These are phyloP conservation scores for Bacterosira constricta DNA, from an alignment of 108 stramenopile genomes.

Conservation along the genomic window DNA sequence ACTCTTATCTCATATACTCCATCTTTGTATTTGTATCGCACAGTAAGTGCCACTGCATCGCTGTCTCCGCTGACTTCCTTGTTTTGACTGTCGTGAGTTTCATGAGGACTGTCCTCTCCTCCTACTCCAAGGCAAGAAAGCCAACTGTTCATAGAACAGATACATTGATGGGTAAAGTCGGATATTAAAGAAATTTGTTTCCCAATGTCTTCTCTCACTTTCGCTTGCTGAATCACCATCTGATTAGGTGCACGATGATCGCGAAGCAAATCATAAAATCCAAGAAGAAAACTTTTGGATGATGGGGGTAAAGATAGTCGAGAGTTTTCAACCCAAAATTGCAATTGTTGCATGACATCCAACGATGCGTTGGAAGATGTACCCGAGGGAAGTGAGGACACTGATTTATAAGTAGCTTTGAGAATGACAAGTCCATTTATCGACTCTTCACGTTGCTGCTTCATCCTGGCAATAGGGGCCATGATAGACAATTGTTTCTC, in stretches of 20 bases:
- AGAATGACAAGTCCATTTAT: conserved; percentile 71
- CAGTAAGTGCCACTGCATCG: conserved; percentile 10
- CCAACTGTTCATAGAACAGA: background rate
- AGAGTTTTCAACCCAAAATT: conserved; percentile 72
- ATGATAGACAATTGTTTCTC: conserved; percentile 61
- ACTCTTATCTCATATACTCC: conserved; percentile 42
- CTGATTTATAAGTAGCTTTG: conserved; percentile 40
- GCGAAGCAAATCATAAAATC: conserved; percentile 64
- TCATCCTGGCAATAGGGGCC: conserved; percentile 53
- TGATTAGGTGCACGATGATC: background rate
- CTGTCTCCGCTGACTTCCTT: background rate
- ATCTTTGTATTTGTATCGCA: conserved; percentile 37
- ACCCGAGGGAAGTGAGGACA: background rate
- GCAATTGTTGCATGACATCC: conserved; percentile 71
- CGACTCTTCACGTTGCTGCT: conserved; percentile 50
- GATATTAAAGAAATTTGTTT: background rate
- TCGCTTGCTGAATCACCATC: background rate
- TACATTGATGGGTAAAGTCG: background rate
- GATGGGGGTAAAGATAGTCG: conserved; percentile 51
- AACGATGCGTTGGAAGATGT: conserved; percentile 23
- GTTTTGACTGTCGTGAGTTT: background rate
- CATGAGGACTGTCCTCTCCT: background rate
- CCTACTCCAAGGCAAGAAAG: background rate
- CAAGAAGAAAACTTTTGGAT: conserved; percentile 68
- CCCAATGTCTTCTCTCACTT: background rate